Base-by-base conservation (phyloP, 768 basidiomycete genomes). In the Tephrocybe rancida region DNA sequence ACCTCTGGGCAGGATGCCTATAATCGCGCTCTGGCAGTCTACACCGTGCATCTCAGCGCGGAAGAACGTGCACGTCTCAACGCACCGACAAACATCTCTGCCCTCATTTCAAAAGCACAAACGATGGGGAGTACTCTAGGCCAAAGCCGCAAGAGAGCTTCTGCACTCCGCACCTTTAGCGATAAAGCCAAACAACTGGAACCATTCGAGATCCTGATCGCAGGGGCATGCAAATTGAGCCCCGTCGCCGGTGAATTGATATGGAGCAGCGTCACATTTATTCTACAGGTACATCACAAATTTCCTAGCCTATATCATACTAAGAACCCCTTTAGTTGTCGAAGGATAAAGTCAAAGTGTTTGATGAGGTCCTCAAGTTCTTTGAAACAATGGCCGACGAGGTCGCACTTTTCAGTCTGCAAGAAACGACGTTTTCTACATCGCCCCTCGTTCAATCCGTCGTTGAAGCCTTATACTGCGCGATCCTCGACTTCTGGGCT, bases 401-500 rank as follows among this genome's bases (percentile, higher is more conserved):
- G 34, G 30, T 53, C n/a, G 44, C 16, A 24, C 24, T 39, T 5
- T 21, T 46, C 26, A 16, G 21, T 9, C 21, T 45, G 8, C 9
- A 27, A 1, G 45, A 47, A 24, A 35, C 38, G 1, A 30, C 52
- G 1, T 53, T 53, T 22, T 14, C 2, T 22, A 5, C 4, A 21
- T 46, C 52, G 22, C n/a, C 26, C 13, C 44, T 53, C 9, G 52
- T 53, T 3, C 19, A 27, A 19, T 27, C 52, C 6, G 45, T 41
- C 11, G 27, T 53, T 11, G 52, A 46, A 29, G 25, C 44, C 18
- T 22, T 53, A 24, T 53, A 53, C 30, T 14, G 11, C 5, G 44
- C 52, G 1, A 53, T 52, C 2, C 19, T 52, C 8, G 44, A 39
- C 3, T 52, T 52, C 44, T 52, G 51, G 51, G 51, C 46, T 11